Evolutionary conservation across 2,329 filamentous ascomycete species (phyloP), one percentile per base, ranked within the genome.

Genomic region (Fusarium secorum): DNA sequence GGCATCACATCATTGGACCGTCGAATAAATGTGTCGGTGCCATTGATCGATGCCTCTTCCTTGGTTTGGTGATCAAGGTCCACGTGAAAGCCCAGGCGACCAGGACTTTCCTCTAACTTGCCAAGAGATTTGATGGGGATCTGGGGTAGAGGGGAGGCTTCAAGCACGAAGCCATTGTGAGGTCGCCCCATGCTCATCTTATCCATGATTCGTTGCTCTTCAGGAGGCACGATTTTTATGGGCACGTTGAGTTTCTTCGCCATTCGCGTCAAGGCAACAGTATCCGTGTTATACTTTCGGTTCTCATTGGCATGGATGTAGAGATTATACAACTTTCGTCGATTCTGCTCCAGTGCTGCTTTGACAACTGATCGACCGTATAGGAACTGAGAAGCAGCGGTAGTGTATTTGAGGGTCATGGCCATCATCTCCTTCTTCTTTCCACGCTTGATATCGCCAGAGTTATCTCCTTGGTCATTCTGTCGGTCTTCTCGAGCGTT

Each of bases 81-180:
- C 28, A 95, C 81, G 10, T 84, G 78, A 75, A 93, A 93, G 51
- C 86, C 84, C 1, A 83, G 77, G 69, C 77, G 82, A 56, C 74
- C 79, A 3, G 83, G 76, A 32, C 83, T 81, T 4, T 85, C 79
- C 4, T 83, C 81, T 8, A 89, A 78, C 4, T 80, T 67, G 1
- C 86, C 85, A 7, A 97, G 83, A 20, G 85, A 83, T 33, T 83
- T 85, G 45, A 95, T 83, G 0, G 92, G 93, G 4, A 89, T 82
- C 71, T 91, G 89, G 0, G 94, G 94, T 3, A 98, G 81, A 3
- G 93, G 93, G 0, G 94, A 97, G 18, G 92, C 90, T 81, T 99
- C 96, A 7, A 99, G 87, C 20, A 98, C 85, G 74, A 91, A 91
- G 49, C 95, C 95, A 77, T 98, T 98, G 81, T 99, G 95, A 36